Evolutionary conservation across 306 rosid genomes (phyloP), one percentile per base, ranked within the genome.

Genomic region (Hippophae gyantsensis): DNA sequence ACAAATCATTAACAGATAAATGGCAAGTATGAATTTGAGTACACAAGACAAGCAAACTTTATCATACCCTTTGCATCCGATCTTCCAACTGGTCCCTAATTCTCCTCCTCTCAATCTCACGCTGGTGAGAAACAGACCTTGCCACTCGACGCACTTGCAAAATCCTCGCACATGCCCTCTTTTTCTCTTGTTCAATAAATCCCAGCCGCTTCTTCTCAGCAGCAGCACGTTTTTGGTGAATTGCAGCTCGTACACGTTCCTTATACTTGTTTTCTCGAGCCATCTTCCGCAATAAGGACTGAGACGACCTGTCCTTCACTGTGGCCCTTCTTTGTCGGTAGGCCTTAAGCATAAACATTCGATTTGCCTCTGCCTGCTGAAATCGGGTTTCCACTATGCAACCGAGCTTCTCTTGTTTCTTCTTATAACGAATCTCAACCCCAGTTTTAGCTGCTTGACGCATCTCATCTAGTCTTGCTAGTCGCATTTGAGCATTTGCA

Each of bases 321-420:
- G 87, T 78, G 54, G 95, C 99, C 80, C 93, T 76, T 80, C 93
- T 84, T 70, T 88, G 99, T 64, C 78, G 71, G 72, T 56, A 73
- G 62, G 98, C 88, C 77, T 85, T 87, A 42, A 83, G 86, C 67
- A 92, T 76, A 66, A 65, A 92, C 89, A 83, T 73, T 79, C 96
- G 81, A 80, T 92, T 92, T 58, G 79, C 83, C 73, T 84, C 95
- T 41, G 99, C 99, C 82, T 88, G 89, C 72, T 83, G 93, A 76
- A 84, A 84, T 52, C 99, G 92, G n/a, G 77, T 75, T 75, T 80
- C 81, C 68, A 92, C 96, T 78, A 83, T 84, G 2, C 84, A 69
- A 61, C 84, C 95, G 62, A 88, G 86, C 50, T 81, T 80, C 68
- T 63, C 65, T 7, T 96, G 87, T 62, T 85, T 89, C 76, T 75